These are phyloP conservation scores for Sarocladium brachiariae DNA, from an alignment of 2,329 filamentous ascomycete species.

Conservation along the genomic window DNA sequence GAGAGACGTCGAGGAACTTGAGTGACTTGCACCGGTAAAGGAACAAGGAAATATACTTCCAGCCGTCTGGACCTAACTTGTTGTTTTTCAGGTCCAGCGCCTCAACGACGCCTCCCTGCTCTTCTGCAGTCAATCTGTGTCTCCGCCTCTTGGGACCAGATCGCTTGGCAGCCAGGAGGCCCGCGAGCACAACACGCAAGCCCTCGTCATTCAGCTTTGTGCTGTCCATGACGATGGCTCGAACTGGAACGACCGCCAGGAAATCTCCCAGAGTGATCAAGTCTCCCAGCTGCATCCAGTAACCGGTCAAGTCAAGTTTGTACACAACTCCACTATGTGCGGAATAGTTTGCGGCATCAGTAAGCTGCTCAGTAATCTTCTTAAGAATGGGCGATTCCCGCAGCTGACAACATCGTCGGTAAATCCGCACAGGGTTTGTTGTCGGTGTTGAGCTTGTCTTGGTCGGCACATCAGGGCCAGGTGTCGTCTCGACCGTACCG, in stretches of 20 bases:
- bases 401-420: slow-evolving; percentile 87
- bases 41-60: slow-evolving; percentile 86
- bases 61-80: slow-evolving; percentile 78
- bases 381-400: slow-evolving; percentile 89
- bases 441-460: slow-evolving; percentile 52
- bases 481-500: slow-evolving; percentile 18
- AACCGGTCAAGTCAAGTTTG: slow-evolving; percentile 77
- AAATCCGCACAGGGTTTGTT: slow-evolving; percentile 86
- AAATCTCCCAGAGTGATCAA: slow-evolving; percentile 87
- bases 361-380: slow-evolving; percentile 83
- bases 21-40: slow-evolving; percentile 84
- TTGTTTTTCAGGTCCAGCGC: slow-evolving; percentile 88
- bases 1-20: slow-evolving; percentile 79
- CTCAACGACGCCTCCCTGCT: slow-evolving; percentile 70
- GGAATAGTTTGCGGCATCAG: slow-evolving; percentile 58
- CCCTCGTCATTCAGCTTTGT: slow-evolving; percentile 84
- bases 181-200: slow-evolving; percentile 77
- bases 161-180: slow-evolving; percentile 71
- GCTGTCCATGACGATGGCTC: slow-evolving; percentile 79
- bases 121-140: slow-evolving; percentile 32
- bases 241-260: slow-evolving; percentile 85
- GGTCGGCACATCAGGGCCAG: slow-evolving; percentile 14
- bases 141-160: slow-evolving; percentile 50
- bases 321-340: slow-evolving; percentile 68
- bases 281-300: slow-evolving; percentile 76